These are phyloP conservation scores for Hypoxylon lienhwacheense DNA, from an alignment of 495 filamentous ascomycete species.

Conservation along the genomic window DNA sequence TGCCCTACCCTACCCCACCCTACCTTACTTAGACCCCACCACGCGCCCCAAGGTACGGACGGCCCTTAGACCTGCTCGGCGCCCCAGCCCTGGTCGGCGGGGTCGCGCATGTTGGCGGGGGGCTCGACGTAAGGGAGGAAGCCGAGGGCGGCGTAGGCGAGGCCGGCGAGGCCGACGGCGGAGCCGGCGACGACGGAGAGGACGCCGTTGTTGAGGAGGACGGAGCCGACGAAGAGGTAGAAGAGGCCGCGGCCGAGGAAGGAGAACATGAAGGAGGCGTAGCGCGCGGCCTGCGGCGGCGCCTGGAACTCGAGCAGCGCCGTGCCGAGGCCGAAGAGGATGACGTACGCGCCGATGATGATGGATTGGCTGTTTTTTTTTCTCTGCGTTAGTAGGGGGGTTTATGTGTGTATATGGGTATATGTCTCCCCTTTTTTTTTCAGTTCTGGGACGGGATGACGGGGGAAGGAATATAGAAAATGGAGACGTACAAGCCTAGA, in stretches of 20 bases:
- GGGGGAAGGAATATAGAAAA: not conserved
- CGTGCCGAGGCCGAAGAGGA: slow-evolving; percentile 80
- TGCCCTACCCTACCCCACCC: not conserved
- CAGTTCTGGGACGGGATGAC: not conserved
- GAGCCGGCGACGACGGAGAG: slow-evolving; percentile 66
- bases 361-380: slow-evolving; percentile 69
- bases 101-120: slow-evolving; percentile 95
- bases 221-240: slow-evolving; percentile 92
- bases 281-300: slow-evolving; percentile 85
- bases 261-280: slow-evolving; percentile 96
- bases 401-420: not conserved
- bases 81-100: slow-evolving; percentile 80
- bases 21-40: not conserved
- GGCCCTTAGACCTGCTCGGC: slow-evolving; percentile 75
- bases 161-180: slow-evolving; percentile 72
- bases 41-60: too few relatives aligned
- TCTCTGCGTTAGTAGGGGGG: not conserved
- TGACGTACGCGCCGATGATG: slow-evolving; percentile 81
- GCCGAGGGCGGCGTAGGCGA: slow-evolving; percentile 81
- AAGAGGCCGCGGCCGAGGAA: slow-evolving; percentile 96
- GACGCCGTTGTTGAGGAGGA: slow-evolving; percentile 66
- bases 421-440: too few relatives aligned
- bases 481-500: slow-evolving; percentile 53
- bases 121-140: slow-evolving; percentile 97
- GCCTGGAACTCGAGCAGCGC: slow-evolving; percentile 87